phyloP scores from a whole-genome alignment of 306 rosid genomes.

The Malus fusca region DNA sequence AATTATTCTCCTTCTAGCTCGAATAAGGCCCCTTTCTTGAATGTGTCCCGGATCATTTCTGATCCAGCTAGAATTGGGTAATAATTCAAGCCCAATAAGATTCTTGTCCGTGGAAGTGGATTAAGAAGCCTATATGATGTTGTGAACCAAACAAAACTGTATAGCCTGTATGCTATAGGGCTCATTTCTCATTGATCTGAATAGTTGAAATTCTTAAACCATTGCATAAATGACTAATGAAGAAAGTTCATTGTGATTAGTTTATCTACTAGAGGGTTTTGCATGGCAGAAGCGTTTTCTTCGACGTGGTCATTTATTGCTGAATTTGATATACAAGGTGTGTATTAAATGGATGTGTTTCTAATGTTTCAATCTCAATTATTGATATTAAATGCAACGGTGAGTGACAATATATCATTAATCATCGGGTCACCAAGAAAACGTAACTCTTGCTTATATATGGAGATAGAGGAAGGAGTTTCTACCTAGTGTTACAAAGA shows the following conservation, averaged over 20 bases:
- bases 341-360: too few relatives aligned
- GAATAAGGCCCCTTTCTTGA: too few relatives aligned
- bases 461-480: not conserved
- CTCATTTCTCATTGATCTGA: not conserved
- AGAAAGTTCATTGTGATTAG: not conserved
- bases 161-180: not conserved
- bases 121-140: too few relatives aligned
- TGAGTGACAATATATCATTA: not conserved
- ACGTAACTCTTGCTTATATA: too few relatives aligned
- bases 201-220: too few relatives aligned
- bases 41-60: too few relatives aligned
- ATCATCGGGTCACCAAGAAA: not conserved
- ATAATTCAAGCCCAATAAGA: not conserved
- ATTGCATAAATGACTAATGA: too few relatives aligned
- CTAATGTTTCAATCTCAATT: not conserved
- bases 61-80: not conserved
- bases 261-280: not conserved
- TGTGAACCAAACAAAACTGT: too few relatives aligned
- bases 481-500: not conserved
- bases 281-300: not conserved
- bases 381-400: too few relatives aligned
- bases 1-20: too few relatives aligned
- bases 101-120: too few relatives aligned
- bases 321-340: not conserved
- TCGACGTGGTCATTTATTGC: not conserved